phyloP scores from a whole-genome alignment of 768 basidiomycete species.

The Tephrocybe sp. region DNA sequence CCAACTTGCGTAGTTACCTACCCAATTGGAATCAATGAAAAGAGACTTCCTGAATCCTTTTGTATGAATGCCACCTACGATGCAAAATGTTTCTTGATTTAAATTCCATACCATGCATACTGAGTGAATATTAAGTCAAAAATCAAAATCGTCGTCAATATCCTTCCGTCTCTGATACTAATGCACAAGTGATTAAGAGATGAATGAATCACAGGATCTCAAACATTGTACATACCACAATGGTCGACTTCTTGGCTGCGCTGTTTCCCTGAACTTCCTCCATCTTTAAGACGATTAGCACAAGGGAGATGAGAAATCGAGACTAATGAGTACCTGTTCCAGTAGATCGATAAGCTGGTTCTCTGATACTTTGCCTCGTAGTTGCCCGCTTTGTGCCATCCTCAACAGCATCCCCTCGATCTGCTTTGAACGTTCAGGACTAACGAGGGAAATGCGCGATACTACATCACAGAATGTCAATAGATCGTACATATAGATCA shows the following conservation, averaged over 20 bases:
- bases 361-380: conserved; percentile 75
- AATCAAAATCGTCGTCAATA: conserved; percentile 65
- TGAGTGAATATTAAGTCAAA: conserved; percentile 23
- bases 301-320: conserved; percentile 20
- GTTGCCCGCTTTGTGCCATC: conserved; percentile 83
- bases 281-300: conserved; percentile 36
- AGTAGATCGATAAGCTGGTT: conserved; percentile 80
- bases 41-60: too few species aligned
- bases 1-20: conserved; percentile 1
- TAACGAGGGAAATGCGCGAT: conserved; percentile 84
- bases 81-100: background rate
- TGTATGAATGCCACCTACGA: too few species aligned
- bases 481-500: background rate
- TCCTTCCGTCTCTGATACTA: conserved; percentile 64
- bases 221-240: conserved; percentile 41
- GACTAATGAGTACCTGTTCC: conserved; percentile 60
- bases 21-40: conserved; percentile 6
- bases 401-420: conserved; percentile 76
- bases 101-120: background rate
- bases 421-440: conserved; percentile 74
- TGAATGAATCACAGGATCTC: background rate
- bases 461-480: conserved; percentile 42
- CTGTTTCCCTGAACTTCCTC: conserved; percentile 51
- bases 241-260: conserved; percentile 52
- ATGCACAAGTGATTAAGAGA: conserved; percentile 3